A percentile compares a stretch with the other conserved stretches of the same genome.
Conservation (phyloP, 78 protist genomes). For the Neovahlkampfia damariscottae region DNA sequence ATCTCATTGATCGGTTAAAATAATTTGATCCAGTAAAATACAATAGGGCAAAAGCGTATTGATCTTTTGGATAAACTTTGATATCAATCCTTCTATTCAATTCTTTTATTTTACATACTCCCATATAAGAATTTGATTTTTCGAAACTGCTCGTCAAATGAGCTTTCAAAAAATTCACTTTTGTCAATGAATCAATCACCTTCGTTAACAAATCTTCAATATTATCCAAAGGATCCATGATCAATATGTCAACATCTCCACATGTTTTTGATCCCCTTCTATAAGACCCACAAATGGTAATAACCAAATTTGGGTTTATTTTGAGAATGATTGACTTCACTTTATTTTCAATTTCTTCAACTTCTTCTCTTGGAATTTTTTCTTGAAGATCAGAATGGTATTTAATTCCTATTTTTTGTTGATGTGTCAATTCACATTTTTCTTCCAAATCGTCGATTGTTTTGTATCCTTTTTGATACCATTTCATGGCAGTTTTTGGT, state of each 20-base stretch:
- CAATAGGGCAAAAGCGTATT: constrained; percentile 32
- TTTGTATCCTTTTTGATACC: not conserved
- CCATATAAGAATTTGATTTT: not conserved
- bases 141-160: too few relatives aligned
- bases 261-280: constrained; percentile 13
- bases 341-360: not conserved
- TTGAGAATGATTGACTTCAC: not conserved
- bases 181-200: not conserved
- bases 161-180: too few relatives aligned
- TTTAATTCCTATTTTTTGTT: constrained; percentile 18
- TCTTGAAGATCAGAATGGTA: constrained; percentile 18
- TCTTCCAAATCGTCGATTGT: not conserved
- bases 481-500: constrained; percentile 11
- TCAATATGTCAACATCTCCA: constrained; percentile 28
- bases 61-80: constrained; percentile 19
- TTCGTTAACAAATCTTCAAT: not conserved
- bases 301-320: not conserved
- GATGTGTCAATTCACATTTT: not conserved
- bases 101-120: not conserved
- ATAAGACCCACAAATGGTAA: constrained; percentile 12
- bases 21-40: constrained; percentile 52
- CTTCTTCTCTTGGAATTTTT: constrained; percentile 16
- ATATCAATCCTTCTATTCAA: constrained; percentile 28
- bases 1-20: constrained; percentile 51
- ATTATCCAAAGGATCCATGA: not conserved